Conservation (phyloP, 2,329 filamentous ascomycete species). For the Ophiostoma australiae region DNA sequence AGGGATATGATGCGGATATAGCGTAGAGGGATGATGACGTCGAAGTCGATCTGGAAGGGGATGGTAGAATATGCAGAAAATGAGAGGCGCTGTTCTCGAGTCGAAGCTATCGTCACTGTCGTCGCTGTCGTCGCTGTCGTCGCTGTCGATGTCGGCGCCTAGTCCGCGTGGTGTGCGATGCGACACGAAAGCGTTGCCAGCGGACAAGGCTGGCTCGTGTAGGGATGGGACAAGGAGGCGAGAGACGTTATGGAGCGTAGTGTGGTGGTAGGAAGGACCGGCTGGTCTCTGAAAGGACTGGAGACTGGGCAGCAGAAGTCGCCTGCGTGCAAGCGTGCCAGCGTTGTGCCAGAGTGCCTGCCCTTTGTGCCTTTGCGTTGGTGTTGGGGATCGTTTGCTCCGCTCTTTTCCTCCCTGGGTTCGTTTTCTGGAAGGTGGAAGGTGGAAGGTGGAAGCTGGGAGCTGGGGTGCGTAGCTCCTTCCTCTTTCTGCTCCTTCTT, state of each 20-base stretch:
- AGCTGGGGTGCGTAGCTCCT: not conserved
- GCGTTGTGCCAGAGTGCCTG: not conserved
- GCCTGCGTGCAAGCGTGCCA: conserved; percentile 1
- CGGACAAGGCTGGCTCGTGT: not conserved
- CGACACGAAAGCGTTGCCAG: not conserved
- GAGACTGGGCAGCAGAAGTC: conserved; percentile 7
- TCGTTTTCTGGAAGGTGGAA: not conserved
- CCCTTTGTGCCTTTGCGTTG: not conserved
- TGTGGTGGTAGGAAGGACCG: not conserved
- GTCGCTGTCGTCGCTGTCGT: not conserved
- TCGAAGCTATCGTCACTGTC: not conserved
- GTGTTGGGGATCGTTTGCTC: not conserved
- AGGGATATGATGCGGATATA: not conserved
- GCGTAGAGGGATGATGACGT: not conserved
- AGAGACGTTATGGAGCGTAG: not conserved
- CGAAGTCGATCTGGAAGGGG: no score
- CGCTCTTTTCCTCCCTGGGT: conserved; percentile 8
- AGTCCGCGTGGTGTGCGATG: not conserved
- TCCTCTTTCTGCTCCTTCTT: not conserved
- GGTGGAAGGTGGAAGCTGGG: not conserved
- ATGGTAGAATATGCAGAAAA: no score
- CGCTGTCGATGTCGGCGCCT: not conserved
- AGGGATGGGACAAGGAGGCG: not conserved
- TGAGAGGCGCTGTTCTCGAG: not conserved
- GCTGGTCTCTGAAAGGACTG: not conserved